A percentile compares a stretch with the other conserved stretches of the same genome.
Evolutionary conservation across 148 eudicot species (phyloP).

Genomic region (Vaccinium macrocarpon): DNA sequence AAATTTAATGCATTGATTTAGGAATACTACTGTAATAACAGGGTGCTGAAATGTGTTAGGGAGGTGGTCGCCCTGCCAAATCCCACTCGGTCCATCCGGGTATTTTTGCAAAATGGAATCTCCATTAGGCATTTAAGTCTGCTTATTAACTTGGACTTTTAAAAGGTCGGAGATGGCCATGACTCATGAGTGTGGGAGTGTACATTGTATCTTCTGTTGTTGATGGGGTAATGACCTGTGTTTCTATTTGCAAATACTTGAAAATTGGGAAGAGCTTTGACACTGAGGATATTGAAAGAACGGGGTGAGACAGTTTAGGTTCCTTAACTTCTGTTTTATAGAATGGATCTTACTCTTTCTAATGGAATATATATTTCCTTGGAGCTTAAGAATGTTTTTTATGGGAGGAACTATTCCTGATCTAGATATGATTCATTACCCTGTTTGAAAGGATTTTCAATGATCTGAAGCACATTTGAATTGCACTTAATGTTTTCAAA

Average conservation of each 20-base stretch:
- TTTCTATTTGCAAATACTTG: not conserved
- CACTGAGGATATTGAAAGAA: not conserved
- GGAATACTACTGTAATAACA: not conserved
- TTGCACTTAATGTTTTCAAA: not conserved
- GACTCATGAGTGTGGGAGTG: not conserved
- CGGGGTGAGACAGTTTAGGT: not conserved
- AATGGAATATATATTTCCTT: not conserved
- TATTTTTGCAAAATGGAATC: not conserved
- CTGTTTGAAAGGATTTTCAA: not conserved
- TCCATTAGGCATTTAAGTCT: not conserved
- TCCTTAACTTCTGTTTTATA: not conserved
- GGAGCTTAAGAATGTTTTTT: not conserved
- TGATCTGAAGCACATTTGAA: not conserved
- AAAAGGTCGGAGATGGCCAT: too few species aligned
- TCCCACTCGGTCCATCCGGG: not conserved
- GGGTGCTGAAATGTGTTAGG: not conserved
- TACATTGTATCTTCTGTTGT: too few species aligned
- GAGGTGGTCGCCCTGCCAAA: not conserved
- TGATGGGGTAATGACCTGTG: not conserved
- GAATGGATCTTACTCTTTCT: not conserved
- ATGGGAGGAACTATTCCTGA: not conserved
- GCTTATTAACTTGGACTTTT: not conserved
- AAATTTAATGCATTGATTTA: not conserved
- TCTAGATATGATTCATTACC: not conserved
- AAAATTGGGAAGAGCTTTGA: not conserved